Evolutionary conservation across 768 basidiomycete species (phyloP).

Genomic region (Phylloporus sp.): DNA sequence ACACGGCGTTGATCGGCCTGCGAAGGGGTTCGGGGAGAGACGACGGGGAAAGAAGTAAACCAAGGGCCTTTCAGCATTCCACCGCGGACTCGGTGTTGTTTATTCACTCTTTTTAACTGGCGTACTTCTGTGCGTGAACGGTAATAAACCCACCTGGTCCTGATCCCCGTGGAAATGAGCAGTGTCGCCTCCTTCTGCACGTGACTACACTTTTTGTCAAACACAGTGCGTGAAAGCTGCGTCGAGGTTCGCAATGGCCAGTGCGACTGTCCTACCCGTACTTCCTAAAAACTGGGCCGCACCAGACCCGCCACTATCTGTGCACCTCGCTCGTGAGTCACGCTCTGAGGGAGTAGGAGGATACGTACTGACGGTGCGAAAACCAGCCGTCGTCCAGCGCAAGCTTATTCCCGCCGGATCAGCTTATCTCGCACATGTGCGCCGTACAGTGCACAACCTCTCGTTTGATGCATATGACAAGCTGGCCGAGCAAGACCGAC

Average conservation of each 20-base stretch:
- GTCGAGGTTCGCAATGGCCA: conserved; percentile 19
- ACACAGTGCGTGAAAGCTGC: background rate
- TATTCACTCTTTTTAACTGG: too few species aligned
- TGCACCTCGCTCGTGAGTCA: conserved; percentile 27
- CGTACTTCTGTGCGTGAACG: too few species aligned
- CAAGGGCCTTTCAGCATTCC: background rate
- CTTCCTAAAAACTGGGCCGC: conserved; percentile 22
- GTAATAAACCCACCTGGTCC: too few species aligned
- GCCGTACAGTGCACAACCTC: conserved; percentile 67
- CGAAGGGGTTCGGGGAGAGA: conserved; percentile 29
- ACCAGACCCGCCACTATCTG: conserved; percentile 10
- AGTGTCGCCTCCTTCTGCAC: conserved; percentile 8
- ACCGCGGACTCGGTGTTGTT: conserved; percentile 8
- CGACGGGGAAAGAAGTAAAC: conserved; percentile 14
- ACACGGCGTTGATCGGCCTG: conserved; percentile 1
- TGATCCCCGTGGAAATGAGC: conserved; percentile 17
- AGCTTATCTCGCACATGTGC: conserved; percentile 81
- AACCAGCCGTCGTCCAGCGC: conserved; percentile 35
- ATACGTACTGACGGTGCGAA: background rate
- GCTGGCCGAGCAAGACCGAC: conserved; percentile 50
- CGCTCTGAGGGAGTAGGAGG: background rate
- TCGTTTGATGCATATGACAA: conserved; percentile 84
- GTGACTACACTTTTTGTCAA: conserved; percentile 16
- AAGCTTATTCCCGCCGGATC: conserved; percentile 81
- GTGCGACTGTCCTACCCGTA: conserved; percentile 22